These are phyloP conservation scores for Blastobotrys attinorum DNA, from an alignment of 805 yeast species.

Conservation along the genomic window DNA sequence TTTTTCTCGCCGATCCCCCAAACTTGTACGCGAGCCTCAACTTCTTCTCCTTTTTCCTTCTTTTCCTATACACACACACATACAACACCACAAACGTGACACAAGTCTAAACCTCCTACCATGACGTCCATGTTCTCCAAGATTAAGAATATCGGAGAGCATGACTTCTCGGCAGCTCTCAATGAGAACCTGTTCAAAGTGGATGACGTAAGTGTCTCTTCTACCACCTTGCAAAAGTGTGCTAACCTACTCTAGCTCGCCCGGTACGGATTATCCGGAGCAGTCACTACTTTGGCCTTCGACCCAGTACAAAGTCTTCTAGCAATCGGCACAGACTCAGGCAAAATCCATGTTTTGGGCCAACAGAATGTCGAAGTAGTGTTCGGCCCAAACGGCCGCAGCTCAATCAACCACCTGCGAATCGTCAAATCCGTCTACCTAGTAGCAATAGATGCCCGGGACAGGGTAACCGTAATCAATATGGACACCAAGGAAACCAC, in stretches of 20 bases:
- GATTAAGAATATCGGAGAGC: slow-evolving; percentile 18
- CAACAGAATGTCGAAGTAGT: slow-evolving; percentile 70
- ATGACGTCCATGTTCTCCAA: slow-evolving; percentile 19
- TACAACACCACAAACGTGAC: too few relatives aligned
- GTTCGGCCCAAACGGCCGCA: background rate
- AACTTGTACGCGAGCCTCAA: too few relatives aligned
- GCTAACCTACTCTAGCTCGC: slow-evolving; percentile 21
- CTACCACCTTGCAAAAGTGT: background rate
- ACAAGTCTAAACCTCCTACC: too few relatives aligned
- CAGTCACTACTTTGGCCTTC: slow-evolving; percentile 58
- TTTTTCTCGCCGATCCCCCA: too few relatives aligned
- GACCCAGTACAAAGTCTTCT: slow-evolving; percentile 85
- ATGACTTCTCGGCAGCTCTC: slow-evolving; percentile 27
- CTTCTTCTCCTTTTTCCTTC: background rate
- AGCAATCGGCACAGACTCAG: slow-evolving; percentile 68
- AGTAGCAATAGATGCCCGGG: slow-evolving; percentile 58
- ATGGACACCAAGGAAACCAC: slow-evolving; percentile 54
- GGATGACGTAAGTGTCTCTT: slow-evolving; percentile 22
- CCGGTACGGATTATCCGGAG: slow-evolving; percentile 56
- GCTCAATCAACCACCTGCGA: slow-evolving; percentile 41
- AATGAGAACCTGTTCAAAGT: slow-evolving; percentile 23
- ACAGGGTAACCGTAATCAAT: slow-evolving; percentile 61
- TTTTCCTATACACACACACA: background rate
- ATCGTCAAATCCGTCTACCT: slow-evolving; percentile 79
- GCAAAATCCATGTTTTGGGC: slow-evolving; percentile 74